Percentiles rank a stretch among this genome's conserved stretches.
Conservation (phyloP, 805 yeast species). For the Kazachstania viticola region DNA sequence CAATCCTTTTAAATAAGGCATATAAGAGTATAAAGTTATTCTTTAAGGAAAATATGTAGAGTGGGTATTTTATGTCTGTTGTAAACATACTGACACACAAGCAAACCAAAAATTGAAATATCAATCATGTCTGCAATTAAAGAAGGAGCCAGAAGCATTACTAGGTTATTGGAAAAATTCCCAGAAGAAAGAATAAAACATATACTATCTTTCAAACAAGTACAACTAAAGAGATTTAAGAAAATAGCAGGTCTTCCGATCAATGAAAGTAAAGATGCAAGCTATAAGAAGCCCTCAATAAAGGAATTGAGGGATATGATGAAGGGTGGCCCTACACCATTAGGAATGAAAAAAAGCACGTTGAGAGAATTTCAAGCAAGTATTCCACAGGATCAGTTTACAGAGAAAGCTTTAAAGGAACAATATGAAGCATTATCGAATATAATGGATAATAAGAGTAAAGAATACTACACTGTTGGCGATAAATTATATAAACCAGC, state of each 20-base stretch:
- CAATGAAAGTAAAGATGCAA: constrained; percentile 24
- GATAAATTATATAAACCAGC: constrained; percentile 65
- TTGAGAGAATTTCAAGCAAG: constrained; percentile 32
- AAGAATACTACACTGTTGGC: constrained; percentile 49
- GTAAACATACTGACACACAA: too few species aligned
- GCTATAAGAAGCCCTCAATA: constrained; percentile 28
- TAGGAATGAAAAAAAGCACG: constrained; percentile 39
- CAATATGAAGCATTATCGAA: constrained; percentile 50
- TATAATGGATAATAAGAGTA: constrained; percentile 49
- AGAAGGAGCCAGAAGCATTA: constrained; percentile 46
- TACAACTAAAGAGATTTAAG: constrained; percentile 48
- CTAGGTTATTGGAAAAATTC: constrained; percentile 45
- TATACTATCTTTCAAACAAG: constrained; percentile 56
- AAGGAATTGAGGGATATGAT: constrained; percentile 31
- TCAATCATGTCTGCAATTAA: constrained; percentile 22
- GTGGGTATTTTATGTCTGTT: too few species aligned
- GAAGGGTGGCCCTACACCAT: constrained; percentile 27
- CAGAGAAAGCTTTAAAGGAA: constrained; percentile 35
- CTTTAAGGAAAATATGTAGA: too few species aligned
- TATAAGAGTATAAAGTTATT: too few species aligned
- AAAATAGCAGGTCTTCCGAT: constrained; percentile 35
- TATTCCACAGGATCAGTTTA: constrained; percentile 38
- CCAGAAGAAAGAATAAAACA: constrained; percentile 64
- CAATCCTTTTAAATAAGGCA: too few species aligned
- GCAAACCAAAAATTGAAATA: too few species aligned